phyloP scores from a whole-genome alignment of 1,139 yeast species.

The Saccharomyces pastorianus region DNA sequence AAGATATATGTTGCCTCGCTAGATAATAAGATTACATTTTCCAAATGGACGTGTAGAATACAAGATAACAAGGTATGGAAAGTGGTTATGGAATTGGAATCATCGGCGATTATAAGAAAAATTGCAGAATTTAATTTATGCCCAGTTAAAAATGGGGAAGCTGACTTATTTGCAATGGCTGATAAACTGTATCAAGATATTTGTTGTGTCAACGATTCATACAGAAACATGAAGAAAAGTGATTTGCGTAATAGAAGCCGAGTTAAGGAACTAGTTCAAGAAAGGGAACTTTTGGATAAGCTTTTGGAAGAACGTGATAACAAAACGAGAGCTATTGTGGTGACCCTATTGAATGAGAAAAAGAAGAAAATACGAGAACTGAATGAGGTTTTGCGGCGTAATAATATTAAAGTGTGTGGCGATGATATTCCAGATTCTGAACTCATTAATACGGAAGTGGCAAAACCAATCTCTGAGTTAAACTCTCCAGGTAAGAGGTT shows the following conservation, averaged over 20 bases:
- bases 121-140: slow-evolving; percentile 16
- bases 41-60: slow-evolving; percentile 14
- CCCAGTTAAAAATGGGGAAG: slow-evolving; percentile 10
- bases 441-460: slow-evolving; percentile 16
- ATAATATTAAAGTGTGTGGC: slow-evolving; percentile 2
- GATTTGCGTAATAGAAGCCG: not conserved
- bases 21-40: slow-evolving; percentile 7
- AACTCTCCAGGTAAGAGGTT: slow-evolving; percentile 26
- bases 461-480: slow-evolving; percentile 14
- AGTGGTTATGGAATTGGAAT: slow-evolving; percentile 16
- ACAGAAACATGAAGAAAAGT: slow-evolving; percentile 1
- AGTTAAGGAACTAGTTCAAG: slow-evolving; percentile 8
- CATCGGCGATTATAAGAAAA: slow-evolving; percentile 15
- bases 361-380: slow-evolving; percentile 21
- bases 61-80: slow-evolving; percentile 11
- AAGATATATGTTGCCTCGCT: slow-evolving; percentile 5
- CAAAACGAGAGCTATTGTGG: slow-evolving; percentile 14
- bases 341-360: slow-evolving; percentile 24
- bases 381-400: not conserved
- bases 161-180: slow-evolving; percentile 24
- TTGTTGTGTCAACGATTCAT: slow-evolving; percentile 11
- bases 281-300: slow-evolving; percentile 11
- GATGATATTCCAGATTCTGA: slow-evolving; percentile 14
- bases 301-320: slow-evolving; percentile 18
- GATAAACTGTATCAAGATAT: slow-evolving; percentile 11